phyloP scores from a whole-genome alignment of 495 filamentous ascomycete species.

The Podospora appendiculata region DNA sequence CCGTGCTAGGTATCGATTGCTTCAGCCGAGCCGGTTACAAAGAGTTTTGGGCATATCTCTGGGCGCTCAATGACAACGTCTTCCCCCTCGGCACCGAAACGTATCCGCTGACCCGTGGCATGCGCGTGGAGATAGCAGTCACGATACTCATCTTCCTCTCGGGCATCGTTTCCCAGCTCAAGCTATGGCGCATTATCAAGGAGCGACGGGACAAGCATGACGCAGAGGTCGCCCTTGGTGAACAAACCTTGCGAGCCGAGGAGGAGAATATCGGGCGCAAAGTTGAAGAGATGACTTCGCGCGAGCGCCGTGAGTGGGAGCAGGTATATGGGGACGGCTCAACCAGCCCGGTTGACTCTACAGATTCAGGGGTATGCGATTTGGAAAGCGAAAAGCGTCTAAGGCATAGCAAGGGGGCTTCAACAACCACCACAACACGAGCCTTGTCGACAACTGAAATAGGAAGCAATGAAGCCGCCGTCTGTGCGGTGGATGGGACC shows the following conservation, averaged over 20 bases:
- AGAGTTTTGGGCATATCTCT: slow-evolving; percentile 94
- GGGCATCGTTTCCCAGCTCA: slow-evolving; percentile 77
- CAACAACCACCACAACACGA: slow-evolving; percentile 9
- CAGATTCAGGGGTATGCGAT: slow-evolving; percentile 48
- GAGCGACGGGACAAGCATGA: slow-evolving; percentile 58
- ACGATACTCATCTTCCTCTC: slow-evolving; percentile 66
- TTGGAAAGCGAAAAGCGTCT: slow-evolving; percentile 45
- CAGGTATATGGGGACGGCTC: slow-evolving; percentile 57
- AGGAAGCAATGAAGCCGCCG: slow-evolving; percentile 23
- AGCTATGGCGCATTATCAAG: slow-evolving; percentile 81
- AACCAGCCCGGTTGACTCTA: slow-evolving; percentile 13
- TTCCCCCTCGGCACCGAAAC: slow-evolving; percentile 70
- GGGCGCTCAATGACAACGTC: slow-evolving; percentile 70
- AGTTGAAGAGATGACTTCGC: slow-evolving; percentile 58
- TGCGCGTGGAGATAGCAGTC: slow-evolving; percentile 74
- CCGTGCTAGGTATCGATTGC: slow-evolving; percentile 83
- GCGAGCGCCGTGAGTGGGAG: slow-evolving; percentile 75
- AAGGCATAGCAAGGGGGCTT: slow-evolving; percentile 17
- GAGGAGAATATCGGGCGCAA: slow-evolving; percentile 62
- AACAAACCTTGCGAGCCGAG: slow-evolving; percentile 54
- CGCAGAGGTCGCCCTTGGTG: slow-evolving; percentile 45
- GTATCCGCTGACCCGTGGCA: slow-evolving; percentile 82
- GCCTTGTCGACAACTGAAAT: slow-evolving; percentile 9
- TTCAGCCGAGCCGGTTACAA: slow-evolving; percentile 83
- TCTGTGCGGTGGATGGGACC: too few relatives aligned